Evolutionary conservation across 1,139 yeast genomes (phyloP).

Genomic region (Lodderomyces oxycetoniae): DNA sequence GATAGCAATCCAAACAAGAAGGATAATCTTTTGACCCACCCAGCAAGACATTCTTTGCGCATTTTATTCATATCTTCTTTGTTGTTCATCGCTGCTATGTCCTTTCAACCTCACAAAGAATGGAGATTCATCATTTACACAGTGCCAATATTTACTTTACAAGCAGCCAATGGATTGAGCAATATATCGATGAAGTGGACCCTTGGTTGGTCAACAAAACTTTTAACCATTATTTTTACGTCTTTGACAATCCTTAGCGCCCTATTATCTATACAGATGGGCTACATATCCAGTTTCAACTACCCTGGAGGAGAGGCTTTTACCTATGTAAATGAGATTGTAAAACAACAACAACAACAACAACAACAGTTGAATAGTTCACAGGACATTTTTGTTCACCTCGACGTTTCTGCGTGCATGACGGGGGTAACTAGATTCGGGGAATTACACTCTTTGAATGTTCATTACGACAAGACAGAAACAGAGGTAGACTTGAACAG

Average conservation of each 20-base stretch:
- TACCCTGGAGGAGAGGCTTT: constrained; percentile 90
- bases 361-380: constrained; percentile 27
- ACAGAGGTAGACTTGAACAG: constrained; percentile 32
- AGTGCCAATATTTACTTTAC: constrained; percentile 61
- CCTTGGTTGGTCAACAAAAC: constrained; percentile 23
- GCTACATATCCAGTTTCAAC: constrained; percentile 64
- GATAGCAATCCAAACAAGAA: constrained; percentile 8
- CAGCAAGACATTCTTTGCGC: constrained; percentile 35
- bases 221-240: constrained; percentile 26
- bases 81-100: constrained; percentile 55
- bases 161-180: constrained; percentile 63
- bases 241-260: constrained; percentile 31
- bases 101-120: constrained; percentile 88
- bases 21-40: constrained; percentile 32
- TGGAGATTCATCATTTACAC: constrained; percentile 85
- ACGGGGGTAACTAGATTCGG: constrained; percentile 79
- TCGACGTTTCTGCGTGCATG: constrained; percentile 83
- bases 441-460: constrained; percentile 40
- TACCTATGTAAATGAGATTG: constrained; percentile 42
- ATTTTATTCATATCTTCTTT: constrained; percentile 41
- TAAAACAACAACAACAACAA: constrained; percentile 15
- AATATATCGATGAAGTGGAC: constrained; percentile 33
- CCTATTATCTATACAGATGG: constrained; percentile 46
- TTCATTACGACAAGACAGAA: constrained; percentile 78
- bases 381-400: constrained; percentile 31